Percentiles rank a stretch among this genome's conserved stretches.
Conservation (phyloP, 257 asterid species). For the Nicotiana paniculata region DNA sequence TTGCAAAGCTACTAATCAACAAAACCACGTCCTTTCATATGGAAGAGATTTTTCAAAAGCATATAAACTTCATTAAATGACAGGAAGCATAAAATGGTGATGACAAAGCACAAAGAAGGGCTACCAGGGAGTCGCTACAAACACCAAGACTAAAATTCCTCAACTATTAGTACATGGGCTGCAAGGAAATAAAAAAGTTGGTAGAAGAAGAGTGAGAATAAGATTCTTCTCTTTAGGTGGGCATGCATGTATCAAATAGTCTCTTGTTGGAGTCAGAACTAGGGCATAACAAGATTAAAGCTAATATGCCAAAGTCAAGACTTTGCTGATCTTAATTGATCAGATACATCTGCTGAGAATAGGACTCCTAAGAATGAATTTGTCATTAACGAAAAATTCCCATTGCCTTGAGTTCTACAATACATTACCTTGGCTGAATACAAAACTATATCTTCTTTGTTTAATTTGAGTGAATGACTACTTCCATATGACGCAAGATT, state of each 20-base stretch:
- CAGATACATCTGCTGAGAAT: background rate
- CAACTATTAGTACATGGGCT: background rate
- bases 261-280: background rate
- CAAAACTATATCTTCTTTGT: conserved; percentile 76
- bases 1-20: background rate
- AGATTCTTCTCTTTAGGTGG: background rate
- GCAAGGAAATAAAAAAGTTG: background rate
- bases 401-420: background rate
- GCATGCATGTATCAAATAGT: background rate
- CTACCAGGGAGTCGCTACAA: background rate
- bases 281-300: background rate
- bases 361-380: conserved; percentile 1
- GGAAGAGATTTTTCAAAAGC: background rate
- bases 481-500: conserved; percentile 97
- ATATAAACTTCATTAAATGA: background rate
- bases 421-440: conserved; percentile 92
- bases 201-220: background rate
- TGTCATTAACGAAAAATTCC: background rate
- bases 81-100: background rate
- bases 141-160: background rate
- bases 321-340: background rate
- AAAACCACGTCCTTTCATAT: background rate
- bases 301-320: conserved; percentile 4
- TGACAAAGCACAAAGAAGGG: conserved; percentile 3
- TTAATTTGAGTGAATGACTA: conserved; percentile 89